Evolutionary conservation across 176 grass and related monocot species (phyloP), one percentile per base, ranked within the genome.

Genomic region (Calamus simplicifolius): DNA sequence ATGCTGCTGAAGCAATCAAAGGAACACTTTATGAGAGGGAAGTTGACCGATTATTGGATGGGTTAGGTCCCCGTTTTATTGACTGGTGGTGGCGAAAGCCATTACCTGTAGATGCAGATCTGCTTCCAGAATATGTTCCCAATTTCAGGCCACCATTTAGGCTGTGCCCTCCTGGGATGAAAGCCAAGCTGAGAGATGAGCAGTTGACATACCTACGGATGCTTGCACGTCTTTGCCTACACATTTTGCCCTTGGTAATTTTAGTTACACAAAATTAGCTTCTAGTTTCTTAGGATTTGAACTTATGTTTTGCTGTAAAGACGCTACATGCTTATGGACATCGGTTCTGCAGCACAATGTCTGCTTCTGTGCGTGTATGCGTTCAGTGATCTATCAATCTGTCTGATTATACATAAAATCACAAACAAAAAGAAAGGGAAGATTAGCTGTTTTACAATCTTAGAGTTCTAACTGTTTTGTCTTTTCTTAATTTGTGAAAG

Each of bases 11-110:
- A 30, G 54, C 63, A 68, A 10, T 84, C 59, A 5, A 66, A 63
- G 83, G 78, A 64, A 87, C 83, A 50, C 73, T 88, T 1, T 88
- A 91, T 78, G 93, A 91, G 69, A 91, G 93, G 69, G 87, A 91
- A 77, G 64, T 77, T 14, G 66, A 88, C 79, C 85, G 93, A 69
- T 26, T 91, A 52, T 73, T 97, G 67, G 66, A 88, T 58, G 70
- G 69, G 50, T 72, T 97, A 59, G 93, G 93, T 25, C 93, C 93
- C 29, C 75, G 93, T 25, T 97, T 97, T 84, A 66, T 91, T 18
- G 93, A 91, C 73, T 97, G 93, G 93, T 97, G 87, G 93, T 97
- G 93, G 93, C 59, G 69, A 52, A 87, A 75, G 29, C 93, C 93
- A 69, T 64, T 91, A 59, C 93, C 93, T 75, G 93, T 97, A 19